Evolutionary conservation across 129 eudicot genomes (phyloP).

Genomic region (Pulicaria dysenterica): DNA sequence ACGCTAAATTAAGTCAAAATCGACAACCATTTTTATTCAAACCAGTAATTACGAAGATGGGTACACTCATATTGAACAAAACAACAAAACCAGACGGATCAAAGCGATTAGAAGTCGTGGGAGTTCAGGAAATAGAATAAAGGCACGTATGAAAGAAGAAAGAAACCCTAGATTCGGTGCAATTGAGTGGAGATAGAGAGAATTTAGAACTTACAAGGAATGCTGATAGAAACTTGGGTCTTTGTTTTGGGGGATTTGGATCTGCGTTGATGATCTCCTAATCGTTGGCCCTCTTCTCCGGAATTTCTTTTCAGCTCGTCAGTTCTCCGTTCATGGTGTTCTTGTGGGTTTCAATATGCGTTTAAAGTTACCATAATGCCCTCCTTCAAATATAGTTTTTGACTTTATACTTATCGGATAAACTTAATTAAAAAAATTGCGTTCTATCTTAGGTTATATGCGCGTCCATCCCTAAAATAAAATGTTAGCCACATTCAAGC

Average conservation of each 20-base stretch:
- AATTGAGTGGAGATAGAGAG: conserved; percentile 10
- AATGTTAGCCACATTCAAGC: too few relatives aligned
- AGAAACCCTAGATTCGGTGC: conserved; percentile 41
- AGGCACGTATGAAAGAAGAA: too few relatives aligned
- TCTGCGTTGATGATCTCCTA: not conserved
- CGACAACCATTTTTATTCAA: conserved; percentile 5
- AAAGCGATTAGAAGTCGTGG: not conserved
- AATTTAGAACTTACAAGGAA: conserved; percentile 19
- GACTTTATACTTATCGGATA: too few relatives aligned
- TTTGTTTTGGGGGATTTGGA: conserved; percentile 1
- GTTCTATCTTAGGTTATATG: too few relatives aligned
- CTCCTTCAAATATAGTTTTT: not conserved
- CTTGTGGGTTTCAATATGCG: conserved; percentile 24
- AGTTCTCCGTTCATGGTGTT: conserved; percentile 17
- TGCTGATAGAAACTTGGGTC: not conserved
- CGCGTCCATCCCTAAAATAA: too few relatives aligned
- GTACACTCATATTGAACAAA: not conserved
- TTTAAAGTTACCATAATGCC: conserved; percentile 28
- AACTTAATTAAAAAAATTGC: too few relatives aligned
- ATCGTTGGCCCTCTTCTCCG: conserved; percentile 9
- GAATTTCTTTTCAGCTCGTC: conserved; percentile 14
- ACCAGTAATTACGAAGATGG: not conserved
- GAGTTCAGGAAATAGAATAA: not conserved
- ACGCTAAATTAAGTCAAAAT: conserved; percentile 11
- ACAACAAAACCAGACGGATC: conserved; percentile 8